Base-by-base conservation (phyloP, 2,329 filamentous ascomycete genomes). In the Mycosphaerella sp. region DNA sequence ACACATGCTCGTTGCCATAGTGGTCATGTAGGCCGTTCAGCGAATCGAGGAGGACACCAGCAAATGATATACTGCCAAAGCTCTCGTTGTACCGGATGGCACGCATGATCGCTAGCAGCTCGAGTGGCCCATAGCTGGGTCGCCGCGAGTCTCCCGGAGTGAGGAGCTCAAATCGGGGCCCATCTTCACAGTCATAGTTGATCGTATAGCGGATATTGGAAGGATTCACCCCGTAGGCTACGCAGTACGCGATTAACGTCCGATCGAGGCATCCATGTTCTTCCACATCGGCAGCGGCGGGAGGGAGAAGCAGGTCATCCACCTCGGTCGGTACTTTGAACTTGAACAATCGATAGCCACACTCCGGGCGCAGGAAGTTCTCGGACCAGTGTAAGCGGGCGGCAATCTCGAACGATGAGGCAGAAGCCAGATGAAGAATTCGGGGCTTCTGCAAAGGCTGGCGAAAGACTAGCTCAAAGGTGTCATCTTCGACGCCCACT, bases 21-120 rank as follows among this genome's bases (percentile, higher is more conserved):
- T 71, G 64, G 65, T 88, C 85, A 53, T 77, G 74, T 23, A 83
- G 65, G 11, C 79, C 78, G 59, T 86, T 83, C n/a, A 88, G 69
- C 31, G 74, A 71, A 64, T 87, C 83, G n/a, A 88, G 70, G 58
- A 77, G 78, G 45, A 87, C 77, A 39, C 79, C 78, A 29, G 78
- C 78, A 64, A 88, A 87, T 0, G 84, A 87, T 21, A 88, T 82
- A 1, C 82, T 81, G 29, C 74, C 74, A 66, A 87, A 88, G 1
- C 76, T 79, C 63, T 87, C 83, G 63, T 88, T 87, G 68, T 86
- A 88, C 40, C 85, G 79, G 50, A 88, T 68, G 8, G 85, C 77
- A 57, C 84, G 77, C 74, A 86, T 78, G n/a, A 88, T 78, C 4
- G 85, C 83, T 31, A 88, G 75, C n/a, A 87, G 70, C 64, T 87